Evolutionary conservation across 2,329 filamentous ascomycete genomes (phyloP).

Genomic region (Lachnellula cervina): DNA sequence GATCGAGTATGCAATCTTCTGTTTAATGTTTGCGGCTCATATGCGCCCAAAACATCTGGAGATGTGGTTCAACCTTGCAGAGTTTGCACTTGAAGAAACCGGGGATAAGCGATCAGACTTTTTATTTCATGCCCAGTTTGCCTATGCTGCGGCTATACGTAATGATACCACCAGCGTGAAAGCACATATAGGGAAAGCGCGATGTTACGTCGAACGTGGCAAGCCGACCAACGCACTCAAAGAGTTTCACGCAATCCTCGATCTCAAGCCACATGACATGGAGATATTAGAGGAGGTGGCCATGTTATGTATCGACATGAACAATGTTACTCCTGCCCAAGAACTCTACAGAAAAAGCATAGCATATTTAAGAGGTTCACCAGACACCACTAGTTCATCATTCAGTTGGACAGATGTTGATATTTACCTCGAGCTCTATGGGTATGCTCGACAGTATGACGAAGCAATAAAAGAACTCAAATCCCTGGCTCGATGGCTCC

Average conservation of each 20-base stretch:
- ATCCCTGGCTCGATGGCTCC: slow-evolving; percentile 71
- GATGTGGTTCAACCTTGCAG: slow-evolving; percentile 55
- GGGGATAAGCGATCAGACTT: slow-evolving; percentile 43
- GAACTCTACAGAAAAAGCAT: slow-evolving; percentile 32
- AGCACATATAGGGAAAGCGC: slow-evolving; percentile 55
- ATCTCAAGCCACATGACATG: slow-evolving; percentile 44
- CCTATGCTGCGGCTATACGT: slow-evolving; percentile 55
- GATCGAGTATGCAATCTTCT: slow-evolving; percentile 51
- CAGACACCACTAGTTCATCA: slow-evolving; percentile 4
- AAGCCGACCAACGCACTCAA: slow-evolving; percentile 48
- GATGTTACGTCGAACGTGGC: slow-evolving; percentile 52
- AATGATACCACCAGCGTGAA: slow-evolving; percentile 49
- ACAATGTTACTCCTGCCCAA: slow-evolving; percentile 30
- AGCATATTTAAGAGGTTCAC: slow-evolving; percentile 20
- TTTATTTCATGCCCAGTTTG: slow-evolving; percentile 51
- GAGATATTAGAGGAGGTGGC: slow-evolving; percentile 32
- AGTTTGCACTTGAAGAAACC: slow-evolving; percentile 49
- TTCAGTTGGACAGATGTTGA: slow-evolving; percentile 73
- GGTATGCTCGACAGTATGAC: slow-evolving; percentile 55
- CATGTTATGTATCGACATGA: slow-evolving; percentile 31
- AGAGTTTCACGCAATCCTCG: slow-evolving; percentile 52
- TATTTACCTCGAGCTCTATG: slow-evolving; percentile 78
- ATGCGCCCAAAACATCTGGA: slow-evolving; percentile 55
- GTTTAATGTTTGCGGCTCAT: slow-evolving; percentile 58
- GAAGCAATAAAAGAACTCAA: slow-evolving; percentile 68